Percentiles rank a stretch among this genome's conserved stretches.
Conservation (phyloP, 2,329 filamentous ascomycete genomes). For the Cordyceps cicadae region DNA sequence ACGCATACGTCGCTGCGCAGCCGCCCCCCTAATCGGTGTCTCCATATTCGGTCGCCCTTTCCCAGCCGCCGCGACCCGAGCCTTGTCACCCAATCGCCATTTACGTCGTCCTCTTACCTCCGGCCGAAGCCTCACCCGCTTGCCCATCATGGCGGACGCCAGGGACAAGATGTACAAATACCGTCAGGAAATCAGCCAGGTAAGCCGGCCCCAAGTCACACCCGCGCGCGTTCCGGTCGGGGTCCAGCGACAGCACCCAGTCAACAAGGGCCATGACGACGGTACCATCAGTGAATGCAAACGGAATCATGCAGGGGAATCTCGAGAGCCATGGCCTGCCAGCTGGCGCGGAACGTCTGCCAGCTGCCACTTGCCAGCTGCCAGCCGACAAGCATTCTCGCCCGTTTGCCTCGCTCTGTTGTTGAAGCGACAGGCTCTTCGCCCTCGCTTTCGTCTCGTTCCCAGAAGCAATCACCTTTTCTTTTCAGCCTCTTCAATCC, state of each 20-base stretch:
- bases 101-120: not conserved
- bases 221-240: not conserved
- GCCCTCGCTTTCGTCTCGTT: not conserved
- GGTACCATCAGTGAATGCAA: not conserved
- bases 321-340: not conserved
- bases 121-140: not conserved
- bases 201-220: conserved; percentile 34
- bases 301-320: not conserved
- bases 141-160: conserved; percentile 56
- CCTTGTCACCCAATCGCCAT: not conserved
- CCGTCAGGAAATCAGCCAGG: conserved; percentile 96
- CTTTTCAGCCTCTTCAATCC: not conserved
- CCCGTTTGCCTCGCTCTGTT: not conserved
- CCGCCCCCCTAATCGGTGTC: too few relatives aligned
- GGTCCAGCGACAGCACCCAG: not conserved
- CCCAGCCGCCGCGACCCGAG: not conserved
- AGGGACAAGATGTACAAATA: conserved; percentile 64
- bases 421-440: not conserved
- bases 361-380: not conserved
- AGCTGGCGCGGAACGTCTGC: conserved; percentile 1
- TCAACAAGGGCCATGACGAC: not conserved
- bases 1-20: not conserved
- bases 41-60: not conserved
- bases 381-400: not conserved
- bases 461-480: not conserved